Base-by-base conservation (phyloP, 768 basidiomycete species). In the Boletus vinaceobasis region DNA sequence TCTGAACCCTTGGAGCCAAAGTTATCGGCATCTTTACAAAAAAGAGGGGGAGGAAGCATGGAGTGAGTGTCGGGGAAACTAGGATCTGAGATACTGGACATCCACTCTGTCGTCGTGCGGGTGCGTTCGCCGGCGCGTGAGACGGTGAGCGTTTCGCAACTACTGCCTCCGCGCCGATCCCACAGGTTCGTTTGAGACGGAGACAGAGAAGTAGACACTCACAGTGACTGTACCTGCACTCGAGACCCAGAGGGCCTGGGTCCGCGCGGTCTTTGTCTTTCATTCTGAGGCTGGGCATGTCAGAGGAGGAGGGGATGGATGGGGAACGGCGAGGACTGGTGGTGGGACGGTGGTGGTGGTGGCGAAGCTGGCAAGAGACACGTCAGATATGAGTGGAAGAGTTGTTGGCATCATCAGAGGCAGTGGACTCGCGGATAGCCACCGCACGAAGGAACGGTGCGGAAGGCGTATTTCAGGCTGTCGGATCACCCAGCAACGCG, bases 241-340 rank as follows among this genome's bases (percentile, higher is more conserved):
- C 60, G 26, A 51, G 55, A 14, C 36, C 54, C 13, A 49, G 1
- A 9, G 52, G 38, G 23, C 27, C 46, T 9, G 68, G 39, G 47
- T 56, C 54, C 3, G 35, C 52, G 45, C 55, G 59, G 14, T 56
- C 65, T 35, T 63, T 65, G 56, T 49, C 57, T 32, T 59, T 67
- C n/a, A 36, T 37, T 26, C 42, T 57, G 15, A 51, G 32, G 15
- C 17, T 48, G 9, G 68, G 59, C 65, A 69, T 67, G 38, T 23
- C 38, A 5, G 50, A 13, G 37, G 54, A 31, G 17, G 50, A 37
- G 1, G 50, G 7, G 27, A 35, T 4, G 43, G 32, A 9, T 10
- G 38, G 13, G 27, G 40, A 14, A n/a, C 31, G 27, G 11, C 26
- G 29, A 17, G 37, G 35, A 31, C 33, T 21, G 17, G 38, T 32